phyloP scores from a whole-genome alignment of 345 rosid genomes.

The Hibiscus mutabilis region DNA sequence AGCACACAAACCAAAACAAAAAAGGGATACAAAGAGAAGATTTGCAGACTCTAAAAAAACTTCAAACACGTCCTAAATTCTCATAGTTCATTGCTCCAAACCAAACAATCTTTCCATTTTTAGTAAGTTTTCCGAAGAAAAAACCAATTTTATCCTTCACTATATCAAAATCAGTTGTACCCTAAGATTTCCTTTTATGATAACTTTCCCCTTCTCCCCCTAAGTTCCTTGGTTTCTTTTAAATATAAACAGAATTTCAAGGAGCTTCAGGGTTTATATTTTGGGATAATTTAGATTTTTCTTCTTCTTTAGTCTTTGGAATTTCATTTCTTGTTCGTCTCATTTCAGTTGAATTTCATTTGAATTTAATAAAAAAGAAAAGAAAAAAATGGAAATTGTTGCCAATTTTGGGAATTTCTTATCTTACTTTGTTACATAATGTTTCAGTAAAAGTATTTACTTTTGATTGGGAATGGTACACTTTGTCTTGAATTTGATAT shows the following conservation, averaged over 20 bases:
- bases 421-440: background rate
- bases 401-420: background rate
- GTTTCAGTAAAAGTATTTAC: background rate
- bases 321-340: background rate
- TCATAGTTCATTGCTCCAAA: no score
- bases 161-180: background rate
- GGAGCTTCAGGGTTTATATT: background rate
- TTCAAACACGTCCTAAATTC: no score
- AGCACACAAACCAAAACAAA: no score
- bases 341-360: background rate
- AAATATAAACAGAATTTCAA: background rate
- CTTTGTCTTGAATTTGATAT: background rate
- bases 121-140: no score
- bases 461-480: background rate
- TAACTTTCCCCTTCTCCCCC: background rate
- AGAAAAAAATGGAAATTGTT: background rate
- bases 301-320: background rate
- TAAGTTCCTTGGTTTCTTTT: background rate
- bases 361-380: background rate
- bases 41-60: no score
- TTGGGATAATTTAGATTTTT: background rate
- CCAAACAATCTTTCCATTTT: no score
- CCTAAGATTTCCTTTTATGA: background rate
- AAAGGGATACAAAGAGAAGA: no score
- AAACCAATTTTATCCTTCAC: no score